Evolutionary conservation across 306 rosid genomes (phyloP), one percentile per base, ranked within the genome.

Genomic region (Acacia confusa): DNA sequence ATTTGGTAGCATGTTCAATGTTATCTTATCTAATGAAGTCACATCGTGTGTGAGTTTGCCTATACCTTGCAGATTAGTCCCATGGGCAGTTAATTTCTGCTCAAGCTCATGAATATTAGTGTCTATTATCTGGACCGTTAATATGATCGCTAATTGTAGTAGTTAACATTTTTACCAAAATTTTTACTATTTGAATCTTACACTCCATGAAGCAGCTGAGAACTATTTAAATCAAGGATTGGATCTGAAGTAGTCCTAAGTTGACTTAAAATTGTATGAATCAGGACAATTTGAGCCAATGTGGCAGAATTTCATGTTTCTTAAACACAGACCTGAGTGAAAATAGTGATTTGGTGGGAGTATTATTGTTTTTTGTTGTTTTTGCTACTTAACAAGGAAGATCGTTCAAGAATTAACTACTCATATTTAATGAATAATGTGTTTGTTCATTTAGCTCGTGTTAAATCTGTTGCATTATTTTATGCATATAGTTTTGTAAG

Each of bases 21-120:
- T 75, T 82, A 32, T 25, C 50, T 55, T 85, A 41, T 34, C 50
- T 55, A 34, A 75, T 36, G 63, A 34, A 70, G 64, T 74, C 22
- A 7, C 60, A 63, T 70, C 78, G 70, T 43, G 22, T 53, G 44
- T 52, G 75, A 72, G 43, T 44, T 81, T 77, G 47, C 44, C 32
- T 72, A 30, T 43, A 27, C 50, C 73, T 14, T 55, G 73, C 72
- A 65, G 55, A 34, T 57, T 72, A 72, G 77, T 66, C 36, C 74
- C 73, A 57, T 55, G 79, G 68, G 45, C 66, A 16, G 66, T 50
- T 50, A 72, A 22, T 61, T 52, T 34, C 53, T 72, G 76, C 74
- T 27, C 40, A 7, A 47, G 17, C 20, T 17, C 41, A 43, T 75
- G 70, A 20, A 45, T 45, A 34, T 45, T 69, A 44, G 67, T 4